phyloP scores from a whole-genome alignment of 2,329 filamentous ascomycete genomes.

The Pleoardoris graminearum region DNA sequence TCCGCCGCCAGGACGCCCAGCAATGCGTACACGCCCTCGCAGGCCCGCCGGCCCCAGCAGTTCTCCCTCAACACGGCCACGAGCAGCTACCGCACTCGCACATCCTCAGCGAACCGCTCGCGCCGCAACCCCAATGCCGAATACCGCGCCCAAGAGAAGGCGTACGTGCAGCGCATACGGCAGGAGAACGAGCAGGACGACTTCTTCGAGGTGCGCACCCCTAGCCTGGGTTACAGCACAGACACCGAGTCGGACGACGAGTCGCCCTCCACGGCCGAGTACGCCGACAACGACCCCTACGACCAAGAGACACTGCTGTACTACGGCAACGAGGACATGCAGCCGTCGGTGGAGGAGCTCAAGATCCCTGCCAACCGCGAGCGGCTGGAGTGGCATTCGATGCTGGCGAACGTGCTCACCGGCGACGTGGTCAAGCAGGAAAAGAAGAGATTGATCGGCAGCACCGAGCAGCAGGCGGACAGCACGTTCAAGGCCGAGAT shows the following conservation, averaged over 20 bases:
- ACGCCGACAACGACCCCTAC: slow-evolving; percentile 79
- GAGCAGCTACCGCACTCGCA: slow-evolving; percentile 61
- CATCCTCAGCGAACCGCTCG: slow-evolving; percentile 59
- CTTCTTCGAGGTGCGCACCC: slow-evolving; percentile 75
- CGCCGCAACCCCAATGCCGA: slow-evolving; percentile 70
- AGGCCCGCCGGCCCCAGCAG: slow-evolving; percentile 52
- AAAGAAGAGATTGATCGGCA: slow-evolving; percentile 90
- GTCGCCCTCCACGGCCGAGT: slow-evolving; percentile 80
- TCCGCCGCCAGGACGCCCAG: slow-evolving; percentile 52
- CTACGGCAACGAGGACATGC: slow-evolving; percentile 84
- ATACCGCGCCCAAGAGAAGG: slow-evolving; percentile 85
- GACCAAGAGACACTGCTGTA: slow-evolving; percentile 93
- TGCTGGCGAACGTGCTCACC: slow-evolving; percentile 92
- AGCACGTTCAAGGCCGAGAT: slow-evolving; percentile 71
- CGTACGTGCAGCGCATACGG: slow-evolving; percentile 88
- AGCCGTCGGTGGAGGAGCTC: slow-evolving; percentile 86
- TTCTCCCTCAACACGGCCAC: slow-evolving; percentile 49
- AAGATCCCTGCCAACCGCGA: slow-evolving; percentile 87
- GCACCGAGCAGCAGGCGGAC: slow-evolving; percentile 72
- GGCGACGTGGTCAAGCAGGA: slow-evolving; percentile 97
- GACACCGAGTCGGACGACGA: slow-evolving; percentile 91
- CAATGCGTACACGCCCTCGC: slow-evolving; percentile 53
- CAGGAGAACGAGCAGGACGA: slow-evolving; percentile 71
- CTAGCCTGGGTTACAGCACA: slow-evolving; percentile 66
- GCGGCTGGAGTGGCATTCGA: slow-evolving; percentile 94